Evolutionary conservation across 495 filamentous ascomycete genomes (phyloP).

Genomic region (Penicillium salamii): DNA sequence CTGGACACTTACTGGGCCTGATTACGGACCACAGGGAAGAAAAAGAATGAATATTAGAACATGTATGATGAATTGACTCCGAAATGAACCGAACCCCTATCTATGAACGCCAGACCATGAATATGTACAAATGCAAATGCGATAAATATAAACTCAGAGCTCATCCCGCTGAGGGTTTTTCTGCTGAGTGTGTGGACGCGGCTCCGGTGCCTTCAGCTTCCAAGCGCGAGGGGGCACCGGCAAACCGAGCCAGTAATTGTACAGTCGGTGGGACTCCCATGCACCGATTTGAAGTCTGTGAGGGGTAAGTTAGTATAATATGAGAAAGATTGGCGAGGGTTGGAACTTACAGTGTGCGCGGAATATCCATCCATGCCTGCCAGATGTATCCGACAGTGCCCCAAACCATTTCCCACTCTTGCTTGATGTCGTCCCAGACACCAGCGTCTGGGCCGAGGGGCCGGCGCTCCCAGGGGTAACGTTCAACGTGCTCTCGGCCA

Average conservation of each 20-base stretch:
- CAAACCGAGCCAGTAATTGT: constrained; percentile 76
- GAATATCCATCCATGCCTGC: constrained; percentile 65
- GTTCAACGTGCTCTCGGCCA: constrained; percentile 23
- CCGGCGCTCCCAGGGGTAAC: constrained; percentile 39
- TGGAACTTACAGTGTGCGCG: constrained; percentile 64
- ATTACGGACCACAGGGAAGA: too few species aligned
- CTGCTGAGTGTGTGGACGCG: not conserved
- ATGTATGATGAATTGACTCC: not conserved
- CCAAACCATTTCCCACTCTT: constrained; percentile 62
- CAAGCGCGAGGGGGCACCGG: constrained; percentile 68
- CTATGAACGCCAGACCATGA: constrained; percentile 10
- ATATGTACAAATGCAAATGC: constrained; percentile 17
- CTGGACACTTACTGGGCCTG: too few species aligned
- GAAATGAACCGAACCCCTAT: not conserved
- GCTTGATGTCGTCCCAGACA: constrained; percentile 55
- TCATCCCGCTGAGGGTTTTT: constrained; percentile 49
- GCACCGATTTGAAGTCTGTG: constrained; percentile 58
- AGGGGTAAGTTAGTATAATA: not conserved
- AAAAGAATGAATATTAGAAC: too few species aligned
- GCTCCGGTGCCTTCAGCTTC: constrained; percentile 51
- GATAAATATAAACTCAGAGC: constrained; percentile 34
- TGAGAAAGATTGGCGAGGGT: not conserved
- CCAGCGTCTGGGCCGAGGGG: constrained; percentile 33
- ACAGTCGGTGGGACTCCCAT: constrained; percentile 60
- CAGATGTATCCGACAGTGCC: constrained; percentile 63